Base-by-base conservation (phyloP, 768 basidiomycete species). In the Gyrodon lividus region DNA sequence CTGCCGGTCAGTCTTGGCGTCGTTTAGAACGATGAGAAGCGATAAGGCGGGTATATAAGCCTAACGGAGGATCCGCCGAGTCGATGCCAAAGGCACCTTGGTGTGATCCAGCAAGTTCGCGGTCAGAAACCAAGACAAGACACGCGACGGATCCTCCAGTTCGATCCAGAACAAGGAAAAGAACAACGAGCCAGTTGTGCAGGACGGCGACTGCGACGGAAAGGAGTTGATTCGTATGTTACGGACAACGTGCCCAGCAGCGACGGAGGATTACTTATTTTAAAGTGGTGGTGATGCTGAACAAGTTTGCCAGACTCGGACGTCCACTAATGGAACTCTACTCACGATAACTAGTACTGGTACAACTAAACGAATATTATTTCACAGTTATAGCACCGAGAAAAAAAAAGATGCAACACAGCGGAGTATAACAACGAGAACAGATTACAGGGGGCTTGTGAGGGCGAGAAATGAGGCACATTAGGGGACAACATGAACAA, bases 51-150 rank as follows among this genome's bases (percentile, higher is more conserved):
- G 7, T 47, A n/a, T 31, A 33, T 23, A 22, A 37, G 28, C 10
- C 44, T 17, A 56, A 52, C 54, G 56, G 76, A 78, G 75, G 77
- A 80, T 79, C 77, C 81, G 78, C 71, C 78, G 76, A 72, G 76
- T 74, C 74, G 64, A 67, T 67, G 68, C 63, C 67, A 70, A 60
- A 71, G 70, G 71, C 71, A 70, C 67, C 64, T 70, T 63, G 57
- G 61, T 61, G 65, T 57, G 68, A 60, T 60, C 72, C 57, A 67
- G 34, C 24, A 39, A 67, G 16, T 47, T 39, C 60, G 71, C 61
- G 67, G 73, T 70, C 67, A 67, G 66, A 69, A 69, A 69, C 68
- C 58, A 6, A 68, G 70, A 66, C 66, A 64, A 64, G 70, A 76
- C 75, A 66, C 31, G 13, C 77, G 77, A 77, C 76, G 75, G 77